Percentiles rank a stretch among this genome's conserved stretches.
phyloP scores from a whole-genome alignment of 1,139 yeast species.

The Saccharomyces hybrid region DNA sequence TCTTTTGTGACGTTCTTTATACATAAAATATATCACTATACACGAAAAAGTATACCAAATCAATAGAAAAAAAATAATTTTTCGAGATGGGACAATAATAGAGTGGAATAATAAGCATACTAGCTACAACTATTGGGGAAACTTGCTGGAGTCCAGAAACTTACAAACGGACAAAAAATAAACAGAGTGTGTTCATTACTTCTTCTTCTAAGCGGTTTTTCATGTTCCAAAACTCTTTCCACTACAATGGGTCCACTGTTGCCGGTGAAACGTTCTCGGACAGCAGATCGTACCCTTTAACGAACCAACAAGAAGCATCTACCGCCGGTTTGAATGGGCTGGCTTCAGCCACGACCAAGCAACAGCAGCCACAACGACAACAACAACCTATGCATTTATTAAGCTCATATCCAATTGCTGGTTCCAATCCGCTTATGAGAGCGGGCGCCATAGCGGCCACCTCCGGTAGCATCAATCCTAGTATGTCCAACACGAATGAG shows the following conservation, averaged over 20 bases:
- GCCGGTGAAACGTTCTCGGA: neutral
- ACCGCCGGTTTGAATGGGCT: neutral
- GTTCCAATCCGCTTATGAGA: neutral
- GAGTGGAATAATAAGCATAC: neutral
- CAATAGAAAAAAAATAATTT: neutral
- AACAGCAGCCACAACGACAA: neutral
- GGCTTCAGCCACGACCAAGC: neutral
- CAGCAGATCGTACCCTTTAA: constrained; percentile 1
- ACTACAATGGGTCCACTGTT: neutral
- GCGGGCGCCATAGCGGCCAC: neutral
- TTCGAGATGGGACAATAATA: constrained; percentile 1
- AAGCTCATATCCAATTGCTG: constrained; percentile 1
- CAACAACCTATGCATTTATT: neutral
- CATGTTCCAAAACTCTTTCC: neutral
- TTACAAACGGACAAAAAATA: neutral
- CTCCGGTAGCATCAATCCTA: neutral
- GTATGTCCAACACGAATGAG: constrained; percentile 9
- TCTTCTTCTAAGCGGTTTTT: neutral
- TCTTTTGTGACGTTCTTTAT: neutral
- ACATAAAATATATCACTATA: no score
- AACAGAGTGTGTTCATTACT: neutral
- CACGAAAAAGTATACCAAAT: no score
- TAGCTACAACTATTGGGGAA: neutral
- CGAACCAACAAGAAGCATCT: neutral
- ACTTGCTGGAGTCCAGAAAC: neutral